phyloP scores from a whole-genome alignment of 2,329 filamentous ascomycete species.

The Pseudogymnoascus sp. region DNA sequence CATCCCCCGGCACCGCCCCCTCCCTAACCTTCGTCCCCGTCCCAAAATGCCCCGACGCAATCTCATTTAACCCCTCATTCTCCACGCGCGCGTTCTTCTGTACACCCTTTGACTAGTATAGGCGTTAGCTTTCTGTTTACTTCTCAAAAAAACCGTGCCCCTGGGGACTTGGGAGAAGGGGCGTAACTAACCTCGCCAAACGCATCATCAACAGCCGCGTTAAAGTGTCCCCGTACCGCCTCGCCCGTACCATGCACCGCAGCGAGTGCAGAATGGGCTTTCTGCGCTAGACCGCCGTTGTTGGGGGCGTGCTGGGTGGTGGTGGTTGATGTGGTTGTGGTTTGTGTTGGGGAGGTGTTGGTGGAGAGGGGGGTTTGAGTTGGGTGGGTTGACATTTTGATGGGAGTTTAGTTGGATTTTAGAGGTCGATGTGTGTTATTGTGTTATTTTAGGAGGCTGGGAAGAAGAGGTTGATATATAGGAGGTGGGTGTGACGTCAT shows the following conservation, averaged over 20 bases:
- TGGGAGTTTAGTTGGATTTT: not conserved
- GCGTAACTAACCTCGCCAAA: slow-evolving; percentile 17
- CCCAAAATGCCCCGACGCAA: slow-evolving; percentile 18
- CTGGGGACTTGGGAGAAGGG: not conserved
- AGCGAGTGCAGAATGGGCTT: slow-evolving; percentile 12
- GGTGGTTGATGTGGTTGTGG: not conserved
- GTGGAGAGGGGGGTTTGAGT: not conserved
- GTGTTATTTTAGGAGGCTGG: not conserved
- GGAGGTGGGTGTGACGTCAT: not conserved
- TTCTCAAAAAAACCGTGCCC: too few species aligned
- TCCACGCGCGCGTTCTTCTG: slow-evolving; percentile 20
- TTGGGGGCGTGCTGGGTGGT: not conserved
- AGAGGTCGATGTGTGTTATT: not conserved
- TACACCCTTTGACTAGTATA: slow-evolving; percentile 14
- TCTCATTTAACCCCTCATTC: slow-evolving; percentile 17
- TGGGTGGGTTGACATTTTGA: not conserved
- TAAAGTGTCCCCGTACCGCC: slow-evolving; percentile 19
- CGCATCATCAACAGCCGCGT: slow-evolving; percentile 15
- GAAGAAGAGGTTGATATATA: not conserved
- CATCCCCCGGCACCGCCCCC: slow-evolving; percentile 18
- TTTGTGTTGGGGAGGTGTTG: not conserved
- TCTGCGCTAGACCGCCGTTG: not conserved
- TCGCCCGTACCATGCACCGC: slow-evolving; percentile 19
- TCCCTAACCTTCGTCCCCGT: slow-evolving; percentile 21
- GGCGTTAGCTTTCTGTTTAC: not conserved